phyloP scores from a whole-genome alignment of 1,139 yeast genomes.

The Yamadazyma atlantica region DNA sequence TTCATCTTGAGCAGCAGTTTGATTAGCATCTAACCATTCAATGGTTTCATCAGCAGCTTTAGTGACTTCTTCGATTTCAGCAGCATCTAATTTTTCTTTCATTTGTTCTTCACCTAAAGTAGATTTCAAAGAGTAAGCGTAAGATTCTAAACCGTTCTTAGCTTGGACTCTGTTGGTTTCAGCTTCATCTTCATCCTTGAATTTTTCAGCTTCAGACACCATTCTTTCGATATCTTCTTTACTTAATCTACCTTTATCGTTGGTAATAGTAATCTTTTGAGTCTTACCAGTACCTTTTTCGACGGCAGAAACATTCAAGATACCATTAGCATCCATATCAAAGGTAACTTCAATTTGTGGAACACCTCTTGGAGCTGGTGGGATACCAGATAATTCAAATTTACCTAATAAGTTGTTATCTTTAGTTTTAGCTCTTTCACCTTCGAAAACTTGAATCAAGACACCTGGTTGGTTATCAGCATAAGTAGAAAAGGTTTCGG shows the following conservation, averaged over 20 bases:
- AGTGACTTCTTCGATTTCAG: slow-evolving; percentile 76
- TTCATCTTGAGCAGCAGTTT: slow-evolving; percentile 86
- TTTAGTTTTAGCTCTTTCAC: slow-evolving; percentile 99
- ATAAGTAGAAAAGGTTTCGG: slow-evolving; percentile 99
- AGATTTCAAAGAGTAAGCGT: slow-evolving; percentile 87
- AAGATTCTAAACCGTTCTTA: slow-evolving; percentile 91
- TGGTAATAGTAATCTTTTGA: slow-evolving; percentile 50
- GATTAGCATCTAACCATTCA: slow-evolving; percentile 85
- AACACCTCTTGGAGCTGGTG: slow-evolving; percentile 99
- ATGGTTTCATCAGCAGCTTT: slow-evolving; percentile 85
- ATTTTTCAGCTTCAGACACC: slow-evolving; percentile 52
- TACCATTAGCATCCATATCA: slow-evolving; percentile 99
- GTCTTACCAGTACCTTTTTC: slow-evolving; percentile 92
- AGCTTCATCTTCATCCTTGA: slow-evolving; percentile 49
- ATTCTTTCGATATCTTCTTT: slow-evolving; percentile 53
- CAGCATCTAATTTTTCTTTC: slow-evolving; percentile 79
- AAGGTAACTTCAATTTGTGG: slow-evolving; percentile 99
- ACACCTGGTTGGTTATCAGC: slow-evolving; percentile 99
- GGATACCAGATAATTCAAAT: slow-evolving; percentile 98
- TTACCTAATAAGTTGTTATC: slow-evolving; percentile 99
- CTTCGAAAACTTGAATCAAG: slow-evolving; percentile 99
- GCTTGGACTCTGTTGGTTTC: slow-evolving; percentile 50
- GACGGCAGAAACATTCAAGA: slow-evolving; percentile 90
- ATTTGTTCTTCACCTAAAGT: slow-evolving; percentile 75
- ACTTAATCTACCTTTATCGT: slow-evolving; percentile 53